These are phyloP conservation scores for Echinochloa phyllopogon DNA, from an alignment of 176 grass and related monocot genomes.

Conservation along the genomic window DNA sequence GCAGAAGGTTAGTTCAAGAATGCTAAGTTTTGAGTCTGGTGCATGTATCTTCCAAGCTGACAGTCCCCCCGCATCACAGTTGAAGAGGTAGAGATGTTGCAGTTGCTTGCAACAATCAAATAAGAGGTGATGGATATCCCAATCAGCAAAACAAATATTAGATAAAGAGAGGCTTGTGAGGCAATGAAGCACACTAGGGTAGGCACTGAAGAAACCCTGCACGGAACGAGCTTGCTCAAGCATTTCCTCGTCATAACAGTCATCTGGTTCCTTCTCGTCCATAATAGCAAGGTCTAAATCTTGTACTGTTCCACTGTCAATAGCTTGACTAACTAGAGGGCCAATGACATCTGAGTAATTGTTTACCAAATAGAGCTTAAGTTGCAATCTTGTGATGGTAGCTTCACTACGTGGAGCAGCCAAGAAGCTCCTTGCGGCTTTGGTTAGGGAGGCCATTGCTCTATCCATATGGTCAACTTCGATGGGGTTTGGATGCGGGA, in stretches of 20 bases:
- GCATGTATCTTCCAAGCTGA: conserved; percentile 30
- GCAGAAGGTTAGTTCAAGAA: background rate
- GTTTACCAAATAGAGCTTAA: background rate
- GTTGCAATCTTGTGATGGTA: background rate
- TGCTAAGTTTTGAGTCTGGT: conserved; percentile 18
- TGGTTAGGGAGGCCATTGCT: conserved; percentile 27
- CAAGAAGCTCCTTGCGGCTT: conserved; percentile 31
- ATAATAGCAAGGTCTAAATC: conserved; percentile 13
- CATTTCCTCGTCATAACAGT: background rate
- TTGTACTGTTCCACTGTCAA: background rate
- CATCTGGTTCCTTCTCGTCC: background rate
- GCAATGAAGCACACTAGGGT: conserved; percentile 13
- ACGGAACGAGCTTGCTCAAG: conserved; percentile 1
- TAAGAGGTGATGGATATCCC: conserved; percentile 16
- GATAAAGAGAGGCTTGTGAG: conserved; percentile 23
- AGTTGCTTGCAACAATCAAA: conserved; percentile 33
- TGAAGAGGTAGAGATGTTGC: background rate
- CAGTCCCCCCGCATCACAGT: background rate
- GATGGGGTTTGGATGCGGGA: background rate
- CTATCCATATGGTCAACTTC: background rate
- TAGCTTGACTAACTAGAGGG: background rate
- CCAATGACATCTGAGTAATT: conserved; percentile 16
- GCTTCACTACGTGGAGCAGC: background rate
- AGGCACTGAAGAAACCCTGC: background rate
- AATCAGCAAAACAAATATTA: conserved; percentile 1